Evolutionary conservation across 106 monocot genomes (phyloP).

Genomic region (Dendrobium officinale): DNA sequence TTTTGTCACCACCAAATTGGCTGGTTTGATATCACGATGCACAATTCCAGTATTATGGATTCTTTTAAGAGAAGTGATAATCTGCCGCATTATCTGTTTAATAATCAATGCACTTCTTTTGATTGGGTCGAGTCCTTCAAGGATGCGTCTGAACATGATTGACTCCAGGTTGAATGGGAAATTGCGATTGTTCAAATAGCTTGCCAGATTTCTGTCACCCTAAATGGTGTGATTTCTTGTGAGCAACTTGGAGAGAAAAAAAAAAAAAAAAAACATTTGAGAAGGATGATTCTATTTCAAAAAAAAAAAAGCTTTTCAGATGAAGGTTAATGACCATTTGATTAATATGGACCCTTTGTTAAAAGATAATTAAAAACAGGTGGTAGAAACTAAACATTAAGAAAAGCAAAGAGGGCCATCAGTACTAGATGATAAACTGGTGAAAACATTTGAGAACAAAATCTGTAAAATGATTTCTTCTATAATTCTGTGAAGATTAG

Average conservation of each 20-base stretch:
- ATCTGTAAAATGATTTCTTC: no score
- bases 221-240: conserved; percentile 16
- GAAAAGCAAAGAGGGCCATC: no score
- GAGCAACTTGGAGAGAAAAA: background rate
- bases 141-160: conserved; percentile 66
- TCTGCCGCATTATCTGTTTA: conserved; percentile 91
- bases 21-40: conserved; percentile 89
- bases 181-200: conserved; percentile 62
- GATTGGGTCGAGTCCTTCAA: conserved; percentile 61
- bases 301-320: background rate
- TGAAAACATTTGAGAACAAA: no score
- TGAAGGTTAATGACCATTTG: background rate
- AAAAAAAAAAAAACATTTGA: background rate
- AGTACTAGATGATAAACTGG: no score
- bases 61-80: conserved; percentile 70
- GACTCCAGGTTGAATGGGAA: conserved; percentile 84
- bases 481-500: no score
- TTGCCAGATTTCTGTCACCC: conserved; percentile 62
- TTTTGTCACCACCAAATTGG: conserved; percentile 79
- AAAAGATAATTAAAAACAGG: background rate
- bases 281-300: background rate
- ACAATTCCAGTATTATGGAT: conserved; percentile 88
- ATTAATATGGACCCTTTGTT: background rate
- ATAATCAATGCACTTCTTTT: conserved; percentile 72
- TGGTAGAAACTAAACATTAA: no score